Conservation (phyloP, 2,329 filamentous ascomycete species). For the Ilyonectria robusta region DNA sequence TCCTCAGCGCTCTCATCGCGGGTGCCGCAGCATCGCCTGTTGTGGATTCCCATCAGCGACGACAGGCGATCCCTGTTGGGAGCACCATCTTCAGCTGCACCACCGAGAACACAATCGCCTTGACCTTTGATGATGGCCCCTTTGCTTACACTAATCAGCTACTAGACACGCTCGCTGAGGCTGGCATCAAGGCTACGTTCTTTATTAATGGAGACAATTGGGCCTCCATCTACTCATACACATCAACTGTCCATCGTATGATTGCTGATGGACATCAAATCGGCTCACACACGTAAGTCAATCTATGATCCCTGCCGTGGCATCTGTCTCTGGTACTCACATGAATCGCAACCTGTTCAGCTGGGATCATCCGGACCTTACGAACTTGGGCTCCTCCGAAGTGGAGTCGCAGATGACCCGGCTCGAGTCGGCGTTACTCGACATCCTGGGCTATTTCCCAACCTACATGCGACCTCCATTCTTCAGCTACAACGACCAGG, state of each 20-base stretch:
- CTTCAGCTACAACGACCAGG: constrained; percentile 51
- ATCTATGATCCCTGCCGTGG: constrained; percentile 36
- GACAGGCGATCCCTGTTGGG: constrained; percentile 30
- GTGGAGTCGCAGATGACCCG: constrained; percentile 34
- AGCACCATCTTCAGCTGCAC: constrained; percentile 43
- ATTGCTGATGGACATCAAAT: constrained; percentile 67
- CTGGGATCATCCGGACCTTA: constrained; percentile 52
- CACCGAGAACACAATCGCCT: constrained; percentile 47
- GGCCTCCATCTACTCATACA: constrained; percentile 32
- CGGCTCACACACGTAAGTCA: constrained; percentile 60
- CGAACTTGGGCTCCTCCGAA: constrained; percentile 40
- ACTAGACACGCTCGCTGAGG: constrained; percentile 48
- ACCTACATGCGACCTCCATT: constrained; percentile 57
- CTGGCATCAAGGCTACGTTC: constrained; percentile 49
- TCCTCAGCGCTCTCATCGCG: not conserved
- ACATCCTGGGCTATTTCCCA: constrained; percentile 48
- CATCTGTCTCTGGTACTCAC: constrained; percentile 35
- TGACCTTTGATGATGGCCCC: constrained; percentile 59
- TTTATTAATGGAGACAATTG: constrained; percentile 43
- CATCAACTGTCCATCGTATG: constrained; percentile 54
- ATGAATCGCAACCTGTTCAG: constrained; percentile 26
- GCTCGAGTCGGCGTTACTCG: constrained; percentile 49
- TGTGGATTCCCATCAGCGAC: not conserved
- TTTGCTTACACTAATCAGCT: constrained; percentile 53
- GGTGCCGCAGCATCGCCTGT: not conserved